Evolutionary conservation across 2,329 filamentous ascomycete species (phyloP), one percentile per base, ranked within the genome.

Genomic region (Trichophyton rubrum): DNA sequence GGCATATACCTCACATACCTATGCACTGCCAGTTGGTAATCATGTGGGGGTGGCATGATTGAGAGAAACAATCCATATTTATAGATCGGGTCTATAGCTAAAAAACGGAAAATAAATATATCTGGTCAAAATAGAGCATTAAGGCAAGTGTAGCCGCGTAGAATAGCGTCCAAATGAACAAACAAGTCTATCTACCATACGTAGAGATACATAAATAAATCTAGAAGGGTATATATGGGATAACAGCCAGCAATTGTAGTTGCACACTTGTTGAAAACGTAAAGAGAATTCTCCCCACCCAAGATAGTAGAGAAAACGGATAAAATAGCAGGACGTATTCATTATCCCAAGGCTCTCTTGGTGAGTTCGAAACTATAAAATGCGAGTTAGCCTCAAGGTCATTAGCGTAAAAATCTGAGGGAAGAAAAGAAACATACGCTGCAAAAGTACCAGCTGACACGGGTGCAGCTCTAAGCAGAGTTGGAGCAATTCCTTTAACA

Each of bases 361-460:
- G 75, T 70, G 60, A 78, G 67, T 65, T 78, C 76, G 60, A 78
- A 76, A 65, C 76, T 78, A 60, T 60, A 49, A 35, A 5, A 9
- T 4, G 8, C 13, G 6, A 41, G 67, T 68, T 66, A 63, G 57
- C 43, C 11, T 13, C 15, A 58, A 8, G n/a, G 38, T 9, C 41
- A 11, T 5, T 8, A 59, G 3, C 7, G 24, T n/a, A 13, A 40
- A 38, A 47, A 56, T 13, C 5, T 51, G 33, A 11, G 51, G 61
- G 22, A 30, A 64, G 33, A 63, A 30, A 24, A 59, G 47, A 60
- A 60, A 72, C 73, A 64, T 74, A 82, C 66, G 93, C 90, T 33
- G 89, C 90, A 80, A 99, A 99, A 1, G 93, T 99, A n/a, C 92
- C 92, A 1, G 92, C 93, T 73, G 88, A 93, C 56, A 99, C 93